A percentile compares a stretch with the other conserved stretches of the same genome.
Conservation (phyloP, 257 asterid genomes). For the Solanum paucissectum region DNA sequence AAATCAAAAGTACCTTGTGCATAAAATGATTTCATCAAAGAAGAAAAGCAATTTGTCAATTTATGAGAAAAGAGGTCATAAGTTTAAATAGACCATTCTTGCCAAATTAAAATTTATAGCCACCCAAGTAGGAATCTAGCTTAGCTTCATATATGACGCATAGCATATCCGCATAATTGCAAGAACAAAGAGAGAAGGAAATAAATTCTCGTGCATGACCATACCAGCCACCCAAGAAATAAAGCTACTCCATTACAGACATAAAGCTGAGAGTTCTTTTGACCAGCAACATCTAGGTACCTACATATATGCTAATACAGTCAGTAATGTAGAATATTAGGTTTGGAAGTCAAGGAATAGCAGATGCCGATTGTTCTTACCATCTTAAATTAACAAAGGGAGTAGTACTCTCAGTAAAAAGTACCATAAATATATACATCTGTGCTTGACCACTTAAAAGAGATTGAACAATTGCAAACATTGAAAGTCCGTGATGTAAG, state of each 20-base stretch:
- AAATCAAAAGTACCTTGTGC: not conserved
- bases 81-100: not conserved
- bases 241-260: slow-evolving; percentile 65
- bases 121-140: not conserved
- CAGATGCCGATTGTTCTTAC: slow-evolving; percentile 22
- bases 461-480: slow-evolving; percentile 59
- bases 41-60: not conserved
- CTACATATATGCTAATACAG: slow-evolving; percentile 25
- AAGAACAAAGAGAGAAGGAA: not conserved
- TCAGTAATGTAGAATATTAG: not conserved
- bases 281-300: slow-evolving; percentile 69
- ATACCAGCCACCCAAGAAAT: slow-evolving; percentile 97
- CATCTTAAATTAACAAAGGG: slow-evolving; percentile 92
- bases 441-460: slow-evolving; percentile 84
- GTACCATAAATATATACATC: slow-evolving; percentile 74
- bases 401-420: slow-evolving; percentile 85
- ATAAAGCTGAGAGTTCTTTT: slow-evolving; percentile 61
- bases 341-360: not conserved
- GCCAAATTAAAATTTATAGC: not conserved
- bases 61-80: not conserved
- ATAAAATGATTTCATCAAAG: not conserved
- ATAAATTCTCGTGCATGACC: slow-evolving; percentile 9
- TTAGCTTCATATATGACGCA: not conserved
- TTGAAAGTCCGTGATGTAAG: slow-evolving; percentile 80
- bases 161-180: not conserved